A percentile compares a stretch with the other conserved stretches of the same genome.
phyloP scores from a whole-genome alignment of 805 yeast genomes.

The Candida tallmaniae region DNA sequence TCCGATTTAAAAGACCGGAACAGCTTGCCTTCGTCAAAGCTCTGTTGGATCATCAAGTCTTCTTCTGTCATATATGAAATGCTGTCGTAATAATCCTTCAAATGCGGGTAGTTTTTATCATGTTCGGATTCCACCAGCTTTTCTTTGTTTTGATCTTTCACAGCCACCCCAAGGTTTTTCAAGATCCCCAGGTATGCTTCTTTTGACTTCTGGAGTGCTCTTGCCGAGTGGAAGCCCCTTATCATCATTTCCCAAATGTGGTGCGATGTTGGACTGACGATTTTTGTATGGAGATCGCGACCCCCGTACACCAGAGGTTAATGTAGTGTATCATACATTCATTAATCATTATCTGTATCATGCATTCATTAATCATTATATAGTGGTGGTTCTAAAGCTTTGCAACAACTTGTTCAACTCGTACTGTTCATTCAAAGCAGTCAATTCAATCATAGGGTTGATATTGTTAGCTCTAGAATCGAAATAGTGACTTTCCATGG shows the following conservation, averaged over 20 bases:
- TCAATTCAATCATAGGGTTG: constrained; percentile 32
- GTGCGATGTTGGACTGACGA: too few species aligned
- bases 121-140: not conserved
- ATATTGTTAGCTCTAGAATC: constrained; percentile 10
- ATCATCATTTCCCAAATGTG: too few species aligned
- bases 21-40: constrained; percentile 31
- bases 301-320: too few species aligned
- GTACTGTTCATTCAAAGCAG: constrained; percentile 32
- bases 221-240: not conserved
- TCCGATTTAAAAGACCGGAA: constrained; percentile 30
- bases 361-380: constrained; percentile 2
- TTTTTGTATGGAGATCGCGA: too few species aligned
- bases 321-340: too few species aligned
- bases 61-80: constrained; percentile 35
- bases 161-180: constrained; percentile 25
- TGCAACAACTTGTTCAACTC: constrained; percentile 26
- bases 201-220: not conserved
- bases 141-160: constrained; percentile 9
- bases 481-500: not conserved
- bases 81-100: constrained; percentile 20
- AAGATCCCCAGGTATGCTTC: constrained; percentile 13
- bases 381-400: constrained; percentile 7
- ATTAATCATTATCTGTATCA: constrained; percentile 8
- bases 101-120: constrained; percentile 3
- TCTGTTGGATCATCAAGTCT: constrained; percentile 31